Conservation (phyloP, 768 basidiomycete genomes). For the Psilocybe sp. region DNA sequence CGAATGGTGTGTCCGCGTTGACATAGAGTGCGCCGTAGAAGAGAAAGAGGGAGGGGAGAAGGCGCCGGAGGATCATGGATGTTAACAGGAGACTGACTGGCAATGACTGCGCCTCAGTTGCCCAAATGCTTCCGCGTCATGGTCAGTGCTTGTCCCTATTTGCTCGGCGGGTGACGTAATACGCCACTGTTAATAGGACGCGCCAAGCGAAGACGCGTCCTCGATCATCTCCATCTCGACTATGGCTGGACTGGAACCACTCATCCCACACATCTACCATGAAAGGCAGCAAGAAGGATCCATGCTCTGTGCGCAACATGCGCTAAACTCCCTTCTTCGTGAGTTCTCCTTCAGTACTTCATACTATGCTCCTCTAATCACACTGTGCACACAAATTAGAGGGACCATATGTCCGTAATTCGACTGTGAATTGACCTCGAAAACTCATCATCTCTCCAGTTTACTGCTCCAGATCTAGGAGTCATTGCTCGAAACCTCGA, state of each 20-base stretch:
- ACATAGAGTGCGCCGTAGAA: constrained; percentile 19
- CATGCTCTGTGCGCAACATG: constrained; percentile 87
- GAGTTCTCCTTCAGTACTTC: constrained; percentile 24
- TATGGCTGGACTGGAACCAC: constrained; percentile 60
- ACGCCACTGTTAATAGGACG: background rate
- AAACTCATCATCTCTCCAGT: constrained; percentile 39
- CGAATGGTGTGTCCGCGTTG: constrained; percentile 42
- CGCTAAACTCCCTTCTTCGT: constrained; percentile 80
- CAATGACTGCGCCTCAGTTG: background rate
- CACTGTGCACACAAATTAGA: constrained; percentile 23
- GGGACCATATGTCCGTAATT: constrained; percentile 38
- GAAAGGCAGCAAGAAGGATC: constrained; percentile 76
- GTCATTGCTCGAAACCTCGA: constrained; percentile 71
- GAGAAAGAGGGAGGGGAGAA: constrained; percentile 7
- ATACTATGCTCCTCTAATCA: constrained; percentile 8
- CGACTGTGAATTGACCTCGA: background rate
- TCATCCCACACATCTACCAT: constrained; percentile 66
- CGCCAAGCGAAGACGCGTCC: constrained; percentile 4
- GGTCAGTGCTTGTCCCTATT: constrained; percentile 6
- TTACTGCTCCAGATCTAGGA: constrained; percentile 76
- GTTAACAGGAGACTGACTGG: background rate
- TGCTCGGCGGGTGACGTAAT: background rate
- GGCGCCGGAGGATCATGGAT: constrained; percentile 20
- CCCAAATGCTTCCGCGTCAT: too few species aligned
- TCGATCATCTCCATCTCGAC: background rate